Evolutionary conservation across 768 basidiomycete species (phyloP), one percentile per base, ranked within the genome.

Genomic region (Glaciozyma antarctica): DNA sequence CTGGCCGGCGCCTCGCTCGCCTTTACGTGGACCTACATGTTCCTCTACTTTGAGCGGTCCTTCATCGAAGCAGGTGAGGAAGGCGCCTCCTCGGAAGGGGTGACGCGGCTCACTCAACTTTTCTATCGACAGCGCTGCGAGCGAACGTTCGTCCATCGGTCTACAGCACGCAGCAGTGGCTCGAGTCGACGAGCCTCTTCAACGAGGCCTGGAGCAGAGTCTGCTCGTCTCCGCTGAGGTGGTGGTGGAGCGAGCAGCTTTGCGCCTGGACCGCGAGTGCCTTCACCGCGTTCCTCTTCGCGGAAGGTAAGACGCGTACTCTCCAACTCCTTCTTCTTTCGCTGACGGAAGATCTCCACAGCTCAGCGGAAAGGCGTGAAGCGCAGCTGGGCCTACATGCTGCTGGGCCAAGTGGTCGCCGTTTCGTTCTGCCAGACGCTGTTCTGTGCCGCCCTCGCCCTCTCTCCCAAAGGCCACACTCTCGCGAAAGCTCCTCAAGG

Each of bases 241-340:
- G 85, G 85, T 86, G 85, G 85, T 85, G 85, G 83, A 83, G 82
- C 67, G 81, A 85, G 73, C 83, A 85, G 71, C 74, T 85, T 19
- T 85, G 83, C 72, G 70, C 83, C 26, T 85, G 80, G 76, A 84
- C 85, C 6, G 81, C 79, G 9, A 82, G 83, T 1, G 77, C 80
- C 21, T 83, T 83, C 81, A 83, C 83, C 0, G 73, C 82, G 2
- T 81, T 84, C 64, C 71, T 86, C 1, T 76, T 76, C 19, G 75
- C 75, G 8, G 78, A 85, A 78, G 83, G 86, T 83, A 63, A n/a
- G n/a, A n/a, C 64, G 78, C 73, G 32, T 26, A 24, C 9, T 24
- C 38, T n/a, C 28, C 41, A 43, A 16, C 4, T 34, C 17, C 24
- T 22, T 24, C 24, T 2, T 34, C 9, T 7, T 9, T 6, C 19